Base-by-base conservation (phyloP, 108 stramenopile species). In the Nitzschia sp. region DNA sequence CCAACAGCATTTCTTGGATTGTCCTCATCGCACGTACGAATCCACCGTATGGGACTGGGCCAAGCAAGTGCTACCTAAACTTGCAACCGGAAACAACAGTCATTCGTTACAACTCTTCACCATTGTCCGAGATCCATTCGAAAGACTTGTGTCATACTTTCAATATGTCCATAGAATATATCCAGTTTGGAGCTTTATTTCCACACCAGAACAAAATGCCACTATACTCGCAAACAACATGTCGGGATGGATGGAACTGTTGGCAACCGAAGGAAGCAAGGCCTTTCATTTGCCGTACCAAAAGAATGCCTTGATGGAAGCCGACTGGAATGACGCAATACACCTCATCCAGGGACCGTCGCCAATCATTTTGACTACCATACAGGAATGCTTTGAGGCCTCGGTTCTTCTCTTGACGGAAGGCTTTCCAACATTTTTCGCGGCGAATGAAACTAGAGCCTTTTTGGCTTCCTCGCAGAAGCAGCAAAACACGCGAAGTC, bases 351-450 rank as follows among this genome's bases (percentile, higher is more conserved):
- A 65, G 45, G 47, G 57, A 8, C 34, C 31, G 6, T 34, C 28
- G 49, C 53, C 53, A 18, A 29, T 19, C 0, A 55, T 63, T 17
- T 62, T 61, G 36, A 38, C 61, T 5, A 24, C 24, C 1, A 33
- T 75, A 21, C 68, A 69, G 45, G 74, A 75, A 45, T 75, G 74
- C 45, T 75, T 75, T 69, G 74, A 75, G 36, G 67, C 67, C 1
- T 69, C 67, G 5, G 31, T 75, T 13, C 38, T 56, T 23, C 25
- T 75, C 29, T 25, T 75, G 30, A 58, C 57, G 9, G 74, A 69
- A 38, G 32, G 27, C 26, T 60, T 69, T 36, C 51, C 66, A 35
- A 19, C 8, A 62, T 62, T 62, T 31, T 62, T 72, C 28, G 8
- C 32, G 0, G 5, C 29, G 9, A 11, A n/a, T 6, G 28, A 13